These are phyloP conservation scores for Aegilops longissima DNA, from an alignment of 176 grass and related monocot species.

Conservation along the genomic window DNA sequence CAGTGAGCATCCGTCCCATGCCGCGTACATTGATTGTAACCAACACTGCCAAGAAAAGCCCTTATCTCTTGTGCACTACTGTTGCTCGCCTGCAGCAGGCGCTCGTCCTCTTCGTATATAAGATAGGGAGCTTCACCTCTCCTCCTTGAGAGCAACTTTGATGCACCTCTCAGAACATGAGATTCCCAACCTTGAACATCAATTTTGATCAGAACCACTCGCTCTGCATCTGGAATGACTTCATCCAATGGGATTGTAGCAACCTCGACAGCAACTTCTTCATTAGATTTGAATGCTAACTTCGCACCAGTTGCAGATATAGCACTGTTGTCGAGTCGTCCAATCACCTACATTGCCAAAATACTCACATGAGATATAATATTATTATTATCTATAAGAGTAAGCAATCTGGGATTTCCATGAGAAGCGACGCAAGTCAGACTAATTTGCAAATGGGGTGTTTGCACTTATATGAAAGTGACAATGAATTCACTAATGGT, in stretches of 20 bases:
- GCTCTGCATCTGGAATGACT: constrained; percentile 63
- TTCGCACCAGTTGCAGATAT: constrained; percentile 95
- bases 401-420: constrained; percentile 17
- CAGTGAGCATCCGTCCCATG: constrained; percentile 79
- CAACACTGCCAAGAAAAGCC: constrained; percentile 76
- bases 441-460: constrained; percentile 11
- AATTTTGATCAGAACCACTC: constrained; percentile 77
- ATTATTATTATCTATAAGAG: not conserved
- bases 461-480: constrained; percentile 16
- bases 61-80: constrained; percentile 69
- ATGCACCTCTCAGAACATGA: constrained; percentile 77
- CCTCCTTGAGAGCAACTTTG: constrained; percentile 57
- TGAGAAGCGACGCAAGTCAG: not conserved
- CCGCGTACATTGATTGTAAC: constrained; percentile 60
- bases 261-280: constrained; percentile 69
- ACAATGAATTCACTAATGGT: not conserved
- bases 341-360: constrained; percentile 65
- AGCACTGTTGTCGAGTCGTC: constrained; percentile 92
- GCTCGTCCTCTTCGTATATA: constrained; percentile 95
- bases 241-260: constrained; percentile 83
- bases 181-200: constrained; percentile 98
- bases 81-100: constrained; percentile 80
- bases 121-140: constrained; percentile 86
- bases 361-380: not conserved
- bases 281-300: constrained; percentile 81